Base-by-base conservation (phyloP, 2,329 filamentous ascomycete genomes). In the Sclerotiophoma versabilis region DNA sequence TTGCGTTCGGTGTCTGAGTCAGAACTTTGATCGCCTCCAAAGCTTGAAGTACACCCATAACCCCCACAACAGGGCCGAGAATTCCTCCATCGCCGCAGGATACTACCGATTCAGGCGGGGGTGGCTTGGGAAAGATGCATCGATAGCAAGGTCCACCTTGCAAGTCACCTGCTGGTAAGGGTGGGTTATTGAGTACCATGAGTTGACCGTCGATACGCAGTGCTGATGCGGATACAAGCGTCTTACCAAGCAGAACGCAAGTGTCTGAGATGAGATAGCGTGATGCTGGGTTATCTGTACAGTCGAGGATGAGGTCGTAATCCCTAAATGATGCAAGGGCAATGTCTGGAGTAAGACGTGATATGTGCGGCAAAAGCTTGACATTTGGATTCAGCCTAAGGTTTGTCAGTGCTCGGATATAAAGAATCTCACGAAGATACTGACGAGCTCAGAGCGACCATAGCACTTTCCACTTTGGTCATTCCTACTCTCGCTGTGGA, bases 31-130 rank as follows among this genome's bases (percentile, higher is more conserved):
- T 87, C 0, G 91, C 87, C 76, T 98, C 92, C 1, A 96, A 79
- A 0, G 95, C 93, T 77, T 98, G 95, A 50, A 98, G 77, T 0
- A 96, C 87, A 7, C 95, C 95, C 91, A 99, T 97, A 0, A 87
- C 83, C 0, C 95, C 95, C 0, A 99, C 95, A 0, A 97, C 92
- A 0, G 95, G 93, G 0, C 95, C 95, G 1, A 99, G 69, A 8
- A 99, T 92, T 0, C 95, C 95, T 9, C 93, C 93, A 72, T 99
- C 95, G 33, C 93, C 92, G 68, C 95, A 99, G 55, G 88, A 92
- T 1, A 91, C 82, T 0, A 97, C 88, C 51, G 86, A 92, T 34
- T 90, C 90, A 0, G 91, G 85, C 0, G 93, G 92, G 0, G 95
- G 93, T 0, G 95, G 93, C 30, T 84, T 88, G 0, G 92, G 93